A percentile compares a stretch with the other conserved stretches of the same genome.
These are phyloP conservation scores for Hyparrhenia diplandra DNA, from an alignment of 176 grass and related monocot genomes.

Conservation along the genomic window DNA sequence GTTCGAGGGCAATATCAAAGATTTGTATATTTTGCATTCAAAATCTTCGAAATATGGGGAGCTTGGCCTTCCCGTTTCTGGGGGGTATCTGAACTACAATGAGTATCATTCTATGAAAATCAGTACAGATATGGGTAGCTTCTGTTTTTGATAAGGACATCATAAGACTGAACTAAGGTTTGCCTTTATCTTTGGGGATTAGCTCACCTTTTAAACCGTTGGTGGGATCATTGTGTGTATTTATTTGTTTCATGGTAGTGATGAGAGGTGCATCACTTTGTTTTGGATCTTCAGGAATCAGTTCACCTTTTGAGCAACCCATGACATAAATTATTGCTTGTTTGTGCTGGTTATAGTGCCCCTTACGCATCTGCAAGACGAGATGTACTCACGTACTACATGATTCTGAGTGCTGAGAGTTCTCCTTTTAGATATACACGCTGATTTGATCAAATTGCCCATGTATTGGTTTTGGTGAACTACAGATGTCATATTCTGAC, in stretches of 20 bases:
- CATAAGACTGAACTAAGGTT: not conserved
- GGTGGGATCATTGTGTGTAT: not conserved
- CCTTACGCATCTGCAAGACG: not conserved
- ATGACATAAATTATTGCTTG: not conserved
- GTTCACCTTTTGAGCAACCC: not conserved
- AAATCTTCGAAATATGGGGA: slow-evolving; percentile 78
- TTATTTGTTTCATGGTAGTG: not conserved
- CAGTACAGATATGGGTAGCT: slow-evolving; percentile 34
- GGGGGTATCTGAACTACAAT: slow-evolving; percentile 92
- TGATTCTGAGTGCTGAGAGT: not conserved
- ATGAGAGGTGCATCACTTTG: slow-evolving; percentile 4
- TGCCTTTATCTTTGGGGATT: not conserved
- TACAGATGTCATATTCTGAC: not conserved
- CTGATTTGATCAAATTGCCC: not conserved
- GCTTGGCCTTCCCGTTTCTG: slow-evolving; percentile 68
- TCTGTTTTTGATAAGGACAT: slow-evolving; percentile 37
- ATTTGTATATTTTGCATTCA: slow-evolving; percentile 58
- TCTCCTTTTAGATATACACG: not conserved
- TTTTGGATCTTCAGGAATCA: slow-evolving; percentile 8
- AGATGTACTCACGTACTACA: too few species aligned
- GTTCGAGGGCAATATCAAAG: slow-evolving; percentile 68
- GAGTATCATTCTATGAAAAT: slow-evolving; percentile 53
- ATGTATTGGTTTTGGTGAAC: not conserved
- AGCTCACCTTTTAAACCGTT: not conserved
- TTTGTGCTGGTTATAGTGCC: not conserved